Conservation (phyloP, 495 filamentous ascomycete genomes). For the Parachaetomium inaequale region DNA sequence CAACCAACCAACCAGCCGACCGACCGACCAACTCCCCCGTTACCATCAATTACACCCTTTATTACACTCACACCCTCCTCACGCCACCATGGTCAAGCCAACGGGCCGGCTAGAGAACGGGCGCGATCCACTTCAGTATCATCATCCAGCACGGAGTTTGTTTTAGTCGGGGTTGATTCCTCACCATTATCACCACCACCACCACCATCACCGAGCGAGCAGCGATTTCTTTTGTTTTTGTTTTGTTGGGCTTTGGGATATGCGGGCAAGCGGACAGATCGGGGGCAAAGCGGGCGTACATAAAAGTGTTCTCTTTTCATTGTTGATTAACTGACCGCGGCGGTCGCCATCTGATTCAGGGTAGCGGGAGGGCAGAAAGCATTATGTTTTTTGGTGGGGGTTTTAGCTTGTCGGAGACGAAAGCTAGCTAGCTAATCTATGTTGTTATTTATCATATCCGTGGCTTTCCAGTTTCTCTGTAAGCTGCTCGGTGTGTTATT, state of each 20-base stretch:
- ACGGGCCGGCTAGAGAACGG: not conserved
- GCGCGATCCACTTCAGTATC: not conserved
- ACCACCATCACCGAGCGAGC: not conserved
- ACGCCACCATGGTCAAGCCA: not conserved
- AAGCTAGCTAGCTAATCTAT: not conserved
- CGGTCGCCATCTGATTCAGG: not conserved
- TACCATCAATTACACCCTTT: not conserved
- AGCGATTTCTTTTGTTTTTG: not conserved
- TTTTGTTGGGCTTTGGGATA: not conserved
- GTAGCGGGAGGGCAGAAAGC: not conserved
- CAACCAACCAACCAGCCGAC: not conserved
- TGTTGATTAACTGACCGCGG: not conserved
- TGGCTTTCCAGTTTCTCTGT: no score
- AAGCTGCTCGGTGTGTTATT: no score
- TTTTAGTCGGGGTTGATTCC: not conserved
- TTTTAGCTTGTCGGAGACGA: not conserved
- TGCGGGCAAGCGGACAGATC: not conserved
- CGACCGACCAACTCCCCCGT: not conserved
- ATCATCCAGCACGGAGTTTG: not conserved
- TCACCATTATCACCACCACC: not conserved
- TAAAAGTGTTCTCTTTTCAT: constrained; percentile 3
- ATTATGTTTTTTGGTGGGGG: not conserved
- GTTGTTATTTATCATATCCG: no score
- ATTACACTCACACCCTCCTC: not conserved
- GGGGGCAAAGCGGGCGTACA: constrained; percentile 7